phyloP scores from a whole-genome alignment of 495 filamentous ascomycete species.

The Lindgomyces ingoldianus region DNA sequence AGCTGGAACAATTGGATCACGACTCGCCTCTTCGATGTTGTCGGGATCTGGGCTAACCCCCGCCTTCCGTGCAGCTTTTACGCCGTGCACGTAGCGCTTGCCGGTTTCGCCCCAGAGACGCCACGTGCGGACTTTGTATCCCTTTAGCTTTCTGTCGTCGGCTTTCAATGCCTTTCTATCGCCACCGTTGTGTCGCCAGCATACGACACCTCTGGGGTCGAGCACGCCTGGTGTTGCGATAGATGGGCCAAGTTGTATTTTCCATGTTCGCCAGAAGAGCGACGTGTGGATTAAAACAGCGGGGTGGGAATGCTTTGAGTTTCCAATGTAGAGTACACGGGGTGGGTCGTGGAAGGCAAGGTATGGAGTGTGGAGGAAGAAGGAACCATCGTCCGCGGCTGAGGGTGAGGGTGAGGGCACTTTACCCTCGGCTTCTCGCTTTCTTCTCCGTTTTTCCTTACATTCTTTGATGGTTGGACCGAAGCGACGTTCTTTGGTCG shows the following conservation, averaged over 20 bases:
- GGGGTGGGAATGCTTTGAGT: constrained; percentile 1
- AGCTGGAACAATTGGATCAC: not conserved
- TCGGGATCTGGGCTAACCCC: constrained; percentile 20
- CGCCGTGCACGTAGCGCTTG: constrained; percentile 20
- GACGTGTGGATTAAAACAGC: constrained; percentile 29
- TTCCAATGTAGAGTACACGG: constrained; percentile 23
- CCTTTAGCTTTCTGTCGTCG: constrained; percentile 22
- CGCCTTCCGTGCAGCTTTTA: constrained; percentile 23
- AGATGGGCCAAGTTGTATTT: constrained; percentile 28
- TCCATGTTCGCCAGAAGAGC: constrained; percentile 30
- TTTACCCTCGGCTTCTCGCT: not conserved
- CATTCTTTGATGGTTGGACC: not conserved
- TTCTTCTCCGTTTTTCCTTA: no score
- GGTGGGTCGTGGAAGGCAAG: constrained; percentile 34
- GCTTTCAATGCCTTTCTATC: constrained; percentile 13
- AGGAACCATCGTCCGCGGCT: constrained; percentile 4
- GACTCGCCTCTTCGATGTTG: not conserved
- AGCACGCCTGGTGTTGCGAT: constrained; percentile 29
- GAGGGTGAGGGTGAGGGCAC: no score
- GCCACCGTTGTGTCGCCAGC: constrained; percentile 25
- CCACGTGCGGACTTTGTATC: constrained; percentile 37
- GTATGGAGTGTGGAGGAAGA: constrained; percentile 32
- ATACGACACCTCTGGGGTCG: constrained; percentile 34
- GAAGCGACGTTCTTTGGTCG: not conserved
- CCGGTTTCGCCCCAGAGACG: constrained; percentile 36